Evolutionary conservation across 2,329 filamentous ascomycete species (phyloP).

Genomic region (Penicillium sp.): DNA sequence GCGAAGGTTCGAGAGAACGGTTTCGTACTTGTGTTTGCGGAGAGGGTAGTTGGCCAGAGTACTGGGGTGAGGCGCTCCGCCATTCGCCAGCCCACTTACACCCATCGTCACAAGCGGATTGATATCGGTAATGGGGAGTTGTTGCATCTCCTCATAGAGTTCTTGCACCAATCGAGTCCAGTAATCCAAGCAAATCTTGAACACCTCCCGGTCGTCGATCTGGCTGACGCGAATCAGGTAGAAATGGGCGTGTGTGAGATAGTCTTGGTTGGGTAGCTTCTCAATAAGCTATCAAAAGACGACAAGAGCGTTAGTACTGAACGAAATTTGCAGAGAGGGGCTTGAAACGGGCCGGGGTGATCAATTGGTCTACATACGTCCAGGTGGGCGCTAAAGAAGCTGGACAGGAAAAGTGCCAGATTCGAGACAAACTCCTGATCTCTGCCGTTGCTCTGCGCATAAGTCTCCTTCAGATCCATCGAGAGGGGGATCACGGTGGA

Average conservation of each 20-base stretch:
- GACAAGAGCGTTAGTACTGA: background rate
- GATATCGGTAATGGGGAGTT: constrained; percentile 86
- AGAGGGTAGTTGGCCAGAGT: constrained; percentile 88
- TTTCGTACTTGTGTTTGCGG: constrained; percentile 96
- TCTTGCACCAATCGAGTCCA: constrained; percentile 99
- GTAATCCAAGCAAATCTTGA: constrained; percentile 99
- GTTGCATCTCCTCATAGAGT: constrained; percentile 98
- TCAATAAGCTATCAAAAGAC: constrained; percentile 70
- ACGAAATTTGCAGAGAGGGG: background rate
- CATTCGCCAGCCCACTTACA: constrained; percentile 67
- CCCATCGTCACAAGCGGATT: constrained; percentile 85
- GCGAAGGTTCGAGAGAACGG: constrained; percentile 88
- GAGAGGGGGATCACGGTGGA: constrained; percentile 89
- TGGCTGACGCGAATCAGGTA: constrained; percentile 98
- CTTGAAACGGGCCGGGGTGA: background rate
- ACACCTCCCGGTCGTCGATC: constrained; percentile 97
- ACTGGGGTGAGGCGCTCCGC: constrained; percentile 80
- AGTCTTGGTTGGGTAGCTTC: constrained; percentile 92
- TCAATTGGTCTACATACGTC: constrained; percentile 55
- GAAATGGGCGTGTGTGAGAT: constrained; percentile 92
- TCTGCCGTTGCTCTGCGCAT: constrained; percentile 83
- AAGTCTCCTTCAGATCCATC: constrained; percentile 87
- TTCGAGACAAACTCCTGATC: constrained; percentile 99
- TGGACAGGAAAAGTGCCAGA: constrained; percentile 90
- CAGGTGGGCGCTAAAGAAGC: constrained; percentile 93